These are phyloP conservation scores for Davidsoniella eucalypti DNA, from an alignment of 2,329 filamentous ascomycete species.

Conservation along the genomic window DNA sequence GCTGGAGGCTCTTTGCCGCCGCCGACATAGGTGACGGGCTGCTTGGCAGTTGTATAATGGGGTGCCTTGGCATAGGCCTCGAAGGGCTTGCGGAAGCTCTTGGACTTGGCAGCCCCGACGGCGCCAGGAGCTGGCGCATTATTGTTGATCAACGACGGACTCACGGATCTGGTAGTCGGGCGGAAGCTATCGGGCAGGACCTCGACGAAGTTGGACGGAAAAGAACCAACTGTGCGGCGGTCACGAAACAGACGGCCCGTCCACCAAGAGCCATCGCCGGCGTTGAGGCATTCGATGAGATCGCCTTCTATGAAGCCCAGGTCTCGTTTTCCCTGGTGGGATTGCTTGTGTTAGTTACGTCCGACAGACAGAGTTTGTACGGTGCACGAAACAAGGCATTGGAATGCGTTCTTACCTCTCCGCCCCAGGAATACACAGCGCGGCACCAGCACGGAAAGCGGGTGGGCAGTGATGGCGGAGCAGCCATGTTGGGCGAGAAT, in stretches of 20 bases:
- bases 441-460: conserved; percentile 84
- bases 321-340: conserved; percentile 64
- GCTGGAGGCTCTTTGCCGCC: conserved; percentile 21
- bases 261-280: conserved; percentile 97
- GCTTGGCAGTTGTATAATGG: conserved; percentile 47
- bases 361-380: too few relatives aligned
- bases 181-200: conserved; percentile 73
- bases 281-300: conserved; percentile 93
- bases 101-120: conserved; percentile 33
- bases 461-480: conserved; percentile 47
- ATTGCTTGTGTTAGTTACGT: conserved; percentile 1
- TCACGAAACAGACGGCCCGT: conserved; percentile 83
- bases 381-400: too few relatives aligned
- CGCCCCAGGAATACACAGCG: conserved; percentile 85
- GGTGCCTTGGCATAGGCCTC: conserved; percentile 51
- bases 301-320: conserved; percentile 96
- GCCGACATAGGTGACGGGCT: conserved; percentile 39
- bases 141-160: conserved; percentile 41
- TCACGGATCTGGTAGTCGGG: conserved; percentile 48
- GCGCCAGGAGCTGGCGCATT: conserved; percentile 27
- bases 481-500: conserved; percentile 28
- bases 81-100: conserved; percentile 49
- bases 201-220: conserved; percentile 95
- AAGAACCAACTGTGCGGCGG: conserved; percentile 76
- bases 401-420: conserved; percentile 40